Evolutionary conservation across 441 rosid genomes (phyloP), one percentile per base, ranked within the genome.

Genomic region (Populus tomentosa): DNA sequence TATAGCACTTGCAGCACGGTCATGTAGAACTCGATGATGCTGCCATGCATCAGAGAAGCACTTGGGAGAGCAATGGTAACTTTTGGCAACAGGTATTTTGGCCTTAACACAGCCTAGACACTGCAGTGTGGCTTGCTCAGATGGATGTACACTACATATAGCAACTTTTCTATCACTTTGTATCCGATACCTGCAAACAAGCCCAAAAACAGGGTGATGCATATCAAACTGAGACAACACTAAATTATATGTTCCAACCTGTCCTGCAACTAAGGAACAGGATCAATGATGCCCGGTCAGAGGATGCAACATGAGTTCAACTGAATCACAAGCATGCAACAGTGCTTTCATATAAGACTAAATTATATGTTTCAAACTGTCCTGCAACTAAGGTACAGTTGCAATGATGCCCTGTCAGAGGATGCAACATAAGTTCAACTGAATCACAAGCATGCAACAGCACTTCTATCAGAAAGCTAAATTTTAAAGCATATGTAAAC

Each of bases 41-140:
- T 93, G 97, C 99, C 99, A 97, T 53, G 98, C 97, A 86, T 97
- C 97, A 0, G 97, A 89, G 83, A 94, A 97, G 84, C 99, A 97
- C 84, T 89, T 93, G 1, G 99, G 88, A 7, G 98, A 88, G 80
- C 99, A 97, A 78, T 97, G 99, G 74, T 97, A 97, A 84, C 99
- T 94, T 80, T 92, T 97, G 23, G 92, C 77, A 38, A 92, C 89
- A 42, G 97, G 97, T 65, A 91, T 56, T 79, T 89, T 94, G 67
- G 97, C 97, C 85, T 97, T 94, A 70, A 94, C 87, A 80, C 99
- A 97, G 70, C 95, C 98, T 26, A 94, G 82, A 79, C 99, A 97
- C 85, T 94, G 99, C 81, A 93, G 76, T 1, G 99, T 92, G 50
- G 99, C 99, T 81, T 87, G 98, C 76, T 93, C 98, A 67, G 97